Evolutionary conservation across 352 stramenopile genomes (phyloP), one percentile per base, ranked within the genome.

Genomic region (Aphanomyces cochlioides): DNA sequence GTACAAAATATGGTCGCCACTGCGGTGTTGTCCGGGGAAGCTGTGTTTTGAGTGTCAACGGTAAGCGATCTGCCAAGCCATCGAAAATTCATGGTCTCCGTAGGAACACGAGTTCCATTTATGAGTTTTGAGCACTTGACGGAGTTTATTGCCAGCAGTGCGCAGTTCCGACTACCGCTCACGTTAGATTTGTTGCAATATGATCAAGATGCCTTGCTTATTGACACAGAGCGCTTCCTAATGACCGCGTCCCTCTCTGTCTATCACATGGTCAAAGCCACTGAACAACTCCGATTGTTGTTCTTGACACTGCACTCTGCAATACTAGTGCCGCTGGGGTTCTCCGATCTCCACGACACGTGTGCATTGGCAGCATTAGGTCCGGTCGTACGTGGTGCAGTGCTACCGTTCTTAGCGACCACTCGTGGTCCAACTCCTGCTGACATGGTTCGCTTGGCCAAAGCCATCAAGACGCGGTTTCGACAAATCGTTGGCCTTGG

Each of bases 181-280:
- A 70, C 64, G 38, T 50, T 70, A n/a, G 64, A 70, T 50, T 36
- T 70, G 5, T n/a, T 70, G 4, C 47, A 28, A 8, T 13, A 21
- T n/a, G 10, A 54, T n/a, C 47, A 70, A 63, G 64, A 70, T 36
- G 39, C 19, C 7, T 34, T 45, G 10, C 34, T 70, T 7, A 13
- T 70, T 6, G 64, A 70, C 13, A 47, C 36, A 4, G 64, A 70
- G 54, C 45, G 47, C 8, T 19, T 28, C 34, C 54, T 70, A 38
- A 63, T 61, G 36, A 61, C 64, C 40, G 64, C 64, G 40, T 70
- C 64, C 17, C 54, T 70, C 6, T 19, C 39, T 19, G 47, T 61
- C 34, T 70, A 61, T 34, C 64, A 70, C 36, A 70, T 70, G 64
- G 64, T 21, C 39, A 70, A 70, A 43, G 64, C 53, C 7, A 56